Evolutionary conservation across 75 land plant genomes (phyloP).

Genomic region (Adiantum capillusveneris): DNA sequence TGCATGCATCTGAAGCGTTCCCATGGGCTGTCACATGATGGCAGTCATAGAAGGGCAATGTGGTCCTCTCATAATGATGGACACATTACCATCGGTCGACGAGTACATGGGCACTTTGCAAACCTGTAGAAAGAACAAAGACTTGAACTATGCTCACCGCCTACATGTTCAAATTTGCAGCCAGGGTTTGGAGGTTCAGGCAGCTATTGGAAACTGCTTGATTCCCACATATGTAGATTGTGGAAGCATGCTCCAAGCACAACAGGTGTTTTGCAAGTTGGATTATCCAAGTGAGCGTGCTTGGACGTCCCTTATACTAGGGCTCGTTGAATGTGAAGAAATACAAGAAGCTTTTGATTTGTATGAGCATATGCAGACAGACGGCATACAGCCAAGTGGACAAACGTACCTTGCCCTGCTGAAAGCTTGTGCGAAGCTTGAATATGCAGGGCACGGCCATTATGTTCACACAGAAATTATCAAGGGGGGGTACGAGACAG

Average conservation of each 20-base stretch:
- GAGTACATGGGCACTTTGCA: background rate
- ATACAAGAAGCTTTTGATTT: slow-evolving; percentile 2
- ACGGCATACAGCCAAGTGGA: background rate
- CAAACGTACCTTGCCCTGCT: slow-evolving; percentile 1
- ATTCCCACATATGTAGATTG: slow-evolving; percentile 11
- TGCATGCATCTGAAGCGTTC: no score
- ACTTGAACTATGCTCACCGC: background rate
- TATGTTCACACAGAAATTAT: background rate
- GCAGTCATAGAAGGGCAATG: no score
- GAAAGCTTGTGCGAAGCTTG: slow-evolving; percentile 5
- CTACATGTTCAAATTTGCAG: background rate
- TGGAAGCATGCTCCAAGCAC: slow-evolving; percentile 5
- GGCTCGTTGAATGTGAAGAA: slow-evolving; percentile 1
- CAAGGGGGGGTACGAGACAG: background rate
- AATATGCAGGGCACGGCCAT: background rate
- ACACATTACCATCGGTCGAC: background rate
- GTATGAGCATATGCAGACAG: background rate
- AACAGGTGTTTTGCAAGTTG: background rate
- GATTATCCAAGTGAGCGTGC: slow-evolving; percentile 1
- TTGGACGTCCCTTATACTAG: slow-evolving; percentile 11
- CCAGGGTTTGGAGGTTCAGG: background rate
- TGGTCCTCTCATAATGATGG: background rate
- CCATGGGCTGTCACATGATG: no score
- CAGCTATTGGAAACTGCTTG: background rate
- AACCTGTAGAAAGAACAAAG: background rate